Evolutionary conservation across 495 filamentous ascomycete genomes (phyloP).

Genomic region (Penicillium flavigenum): DNA sequence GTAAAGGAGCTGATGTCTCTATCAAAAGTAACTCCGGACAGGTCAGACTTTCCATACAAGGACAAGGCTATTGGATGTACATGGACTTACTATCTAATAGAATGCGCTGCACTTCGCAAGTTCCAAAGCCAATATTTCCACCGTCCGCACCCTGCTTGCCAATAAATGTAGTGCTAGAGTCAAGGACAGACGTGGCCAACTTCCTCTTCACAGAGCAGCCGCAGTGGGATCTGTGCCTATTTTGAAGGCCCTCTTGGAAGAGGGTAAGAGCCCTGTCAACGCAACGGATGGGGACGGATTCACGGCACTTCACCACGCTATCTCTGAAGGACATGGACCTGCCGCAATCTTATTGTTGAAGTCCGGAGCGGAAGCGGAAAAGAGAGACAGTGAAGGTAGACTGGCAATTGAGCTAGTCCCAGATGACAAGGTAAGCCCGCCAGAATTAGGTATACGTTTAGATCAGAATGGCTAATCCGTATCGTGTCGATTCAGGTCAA

Average conservation of each 20-base stretch:
- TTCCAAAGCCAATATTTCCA: slow-evolving; percentile 82
- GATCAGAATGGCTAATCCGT: slow-evolving; percentile 3
- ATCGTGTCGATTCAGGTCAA: slow-evolving; percentile 50
- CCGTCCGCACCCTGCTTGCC: slow-evolving; percentile 72
- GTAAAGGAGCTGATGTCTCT: slow-evolving; percentile 80
- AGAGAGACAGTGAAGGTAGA: slow-evolving; percentile 68
- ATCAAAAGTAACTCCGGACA: slow-evolving; percentile 68
- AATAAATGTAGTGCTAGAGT: slow-evolving; percentile 78
- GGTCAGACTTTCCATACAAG: slow-evolving; percentile 31
- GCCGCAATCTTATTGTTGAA: slow-evolving; percentile 79
- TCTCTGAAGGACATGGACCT: slow-evolving; percentile 92
- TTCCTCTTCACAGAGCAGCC: slow-evolving; percentile 86
- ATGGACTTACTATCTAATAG: slow-evolving; percentile 26
- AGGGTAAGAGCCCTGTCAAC: slow-evolving; percentile 76
- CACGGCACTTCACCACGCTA: slow-evolving; percentile 89
- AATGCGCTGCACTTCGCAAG: slow-evolving; percentile 90
- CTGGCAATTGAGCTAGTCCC: slow-evolving; percentile 81
- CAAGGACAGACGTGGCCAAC: slow-evolving; percentile 81
- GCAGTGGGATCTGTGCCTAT: slow-evolving; percentile 86
- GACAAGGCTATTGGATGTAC: not conserved
- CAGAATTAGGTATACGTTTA: not conserved
- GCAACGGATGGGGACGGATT: slow-evolving; percentile 80
- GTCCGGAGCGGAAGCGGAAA: slow-evolving; percentile 79
- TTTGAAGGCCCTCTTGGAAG: slow-evolving; percentile 73
- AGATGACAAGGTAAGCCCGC: slow-evolving; percentile 62